phyloP scores from a whole-genome alignment of 1,284 basidiomycete species.

The Rugosomyces carneus region DNA sequence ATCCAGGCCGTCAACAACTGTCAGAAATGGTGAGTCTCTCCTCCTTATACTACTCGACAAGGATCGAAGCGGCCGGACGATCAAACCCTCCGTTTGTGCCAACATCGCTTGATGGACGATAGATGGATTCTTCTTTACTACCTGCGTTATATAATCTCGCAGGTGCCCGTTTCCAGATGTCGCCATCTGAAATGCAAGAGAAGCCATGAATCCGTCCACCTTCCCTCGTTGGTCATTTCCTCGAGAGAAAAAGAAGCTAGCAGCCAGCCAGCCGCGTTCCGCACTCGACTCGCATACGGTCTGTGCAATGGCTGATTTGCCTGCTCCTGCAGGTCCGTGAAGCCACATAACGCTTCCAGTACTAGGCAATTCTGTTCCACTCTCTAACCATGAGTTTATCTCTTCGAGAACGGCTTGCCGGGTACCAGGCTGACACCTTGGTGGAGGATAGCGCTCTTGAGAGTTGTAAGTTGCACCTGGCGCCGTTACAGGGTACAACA shows the following conservation, averaged over 20 bases:
- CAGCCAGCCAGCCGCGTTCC: not conserved
- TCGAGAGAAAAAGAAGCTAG: not conserved
- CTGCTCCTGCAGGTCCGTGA: not conserved
- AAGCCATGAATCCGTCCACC: not conserved
- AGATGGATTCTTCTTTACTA: not conserved
- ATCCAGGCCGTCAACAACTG: not conserved
- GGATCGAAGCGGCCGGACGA: not conserved
- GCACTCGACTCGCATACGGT: not conserved
- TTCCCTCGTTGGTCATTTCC: not conserved
- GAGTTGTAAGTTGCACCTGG: not conserved
- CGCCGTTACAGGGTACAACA: not conserved
- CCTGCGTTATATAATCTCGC: not conserved
- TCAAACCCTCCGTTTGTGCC: not conserved
- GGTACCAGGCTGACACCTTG: not conserved
- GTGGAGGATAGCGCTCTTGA: not conserved
- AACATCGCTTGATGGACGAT: not conserved
- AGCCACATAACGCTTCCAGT: not conserved
- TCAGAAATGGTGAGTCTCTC: not conserved
- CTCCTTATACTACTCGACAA: not conserved
- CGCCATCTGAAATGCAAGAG: not conserved
- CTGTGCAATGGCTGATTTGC: not conserved
- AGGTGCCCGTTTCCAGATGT: not conserved
- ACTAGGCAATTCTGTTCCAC: not conserved
- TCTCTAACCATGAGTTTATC: not conserved
- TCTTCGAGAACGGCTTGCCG: not conserved